Base-by-base conservation (phyloP, 1,284 basidiomycete genomes). In the Microbotryum intermedium region DNA sequence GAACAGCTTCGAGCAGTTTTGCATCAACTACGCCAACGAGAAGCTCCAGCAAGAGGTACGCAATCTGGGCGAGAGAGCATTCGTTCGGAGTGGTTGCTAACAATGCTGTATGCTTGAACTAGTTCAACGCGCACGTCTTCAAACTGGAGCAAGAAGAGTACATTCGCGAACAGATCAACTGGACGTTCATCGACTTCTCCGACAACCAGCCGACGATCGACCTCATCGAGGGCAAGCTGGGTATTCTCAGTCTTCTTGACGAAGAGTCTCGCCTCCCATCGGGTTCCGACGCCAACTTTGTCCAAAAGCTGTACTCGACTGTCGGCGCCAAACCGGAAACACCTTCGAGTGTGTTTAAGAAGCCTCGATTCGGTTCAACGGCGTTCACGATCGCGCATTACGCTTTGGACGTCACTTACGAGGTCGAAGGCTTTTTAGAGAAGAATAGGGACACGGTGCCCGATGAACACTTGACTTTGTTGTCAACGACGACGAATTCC, bases 1-100 rank as follows among this genome's bases (percentile, higher is more conserved):
- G 86, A 97, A 97, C 76, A 95, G 91, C 11, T 98, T 97, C 73
- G 95, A 99, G 76, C 95, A 99, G 78, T 98, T 98, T 77, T 97
- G 93, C 76, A 99, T 99, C 79, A 98, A 99, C 75, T 98, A 97
- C 75, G 95, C 95, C 50, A 98, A 99, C 72, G 95, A 98, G 77
- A 97, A 98, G 74, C 76, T 95, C 39, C 92, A 95, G 70, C 92
- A 95, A 74, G 90, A 94, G 82, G 89, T 88, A 68, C 46, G 71
- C 53, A 3, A 10, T 6, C 29, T 55, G 23, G 1, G 25, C 34
- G 11, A 39, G 34, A 39, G 34, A 39, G 34, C 34, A 16, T 39
- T 4, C 18, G 34, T 16, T 58, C 13, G 34, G 13, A 39, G 18
- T 39, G 13, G 13, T 39, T 18, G 44, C 29, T 16, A 6, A 30